Base-by-base conservation (phyloP, 805 yeast species). In the Ogataea thermomethanolica region DNA sequence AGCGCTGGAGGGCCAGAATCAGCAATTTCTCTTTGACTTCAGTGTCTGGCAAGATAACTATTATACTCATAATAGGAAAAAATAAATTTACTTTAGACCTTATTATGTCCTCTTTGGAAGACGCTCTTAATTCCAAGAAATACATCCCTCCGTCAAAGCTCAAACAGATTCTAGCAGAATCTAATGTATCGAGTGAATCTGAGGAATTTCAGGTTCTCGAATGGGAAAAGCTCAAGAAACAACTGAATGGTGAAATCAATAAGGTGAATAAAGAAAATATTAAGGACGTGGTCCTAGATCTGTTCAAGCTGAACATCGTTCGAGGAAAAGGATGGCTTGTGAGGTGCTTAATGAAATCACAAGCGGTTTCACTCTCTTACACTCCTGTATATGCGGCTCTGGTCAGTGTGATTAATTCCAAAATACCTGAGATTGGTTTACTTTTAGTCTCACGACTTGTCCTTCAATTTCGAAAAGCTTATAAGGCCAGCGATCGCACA, bases 341-440 rank as follows among this genome's bases (percentile, higher is more conserved):
- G n/a, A 67, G 79, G 35, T 62, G 73, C 29, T 36, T 85, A 2
- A 75, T 84, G 72, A 70, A 70, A 33, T 69, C 74, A 0, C 84
- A 78, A 51, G 53, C 67, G 10, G 57, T 54, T 7, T 66, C 78
- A 10, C 30, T 59, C 12, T 37, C 42, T 4, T 49, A 49, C 29
- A 70, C 84, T 0, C 60, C 76, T 0, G 69, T 73, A 1, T 80
- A 74, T 49, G 78, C 89, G 0, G 64, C 84, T 1, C 51, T 88
- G 25, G 69, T 75, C 0, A 70, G 81, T 2, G 70, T 81, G 1
- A 37, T 88, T 8, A 83, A 84, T 58, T 72, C 84, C 5, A 76
- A 81, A 48, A 57, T 85, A 3, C 93, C 95, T 0, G 74, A 74
- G 25, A 62, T 86, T 12, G 95, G 95, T 2, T 73, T 73, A 41